Conservation (phyloP, 306 rosid species). For the Astragalus glycyphyllos region DNA sequence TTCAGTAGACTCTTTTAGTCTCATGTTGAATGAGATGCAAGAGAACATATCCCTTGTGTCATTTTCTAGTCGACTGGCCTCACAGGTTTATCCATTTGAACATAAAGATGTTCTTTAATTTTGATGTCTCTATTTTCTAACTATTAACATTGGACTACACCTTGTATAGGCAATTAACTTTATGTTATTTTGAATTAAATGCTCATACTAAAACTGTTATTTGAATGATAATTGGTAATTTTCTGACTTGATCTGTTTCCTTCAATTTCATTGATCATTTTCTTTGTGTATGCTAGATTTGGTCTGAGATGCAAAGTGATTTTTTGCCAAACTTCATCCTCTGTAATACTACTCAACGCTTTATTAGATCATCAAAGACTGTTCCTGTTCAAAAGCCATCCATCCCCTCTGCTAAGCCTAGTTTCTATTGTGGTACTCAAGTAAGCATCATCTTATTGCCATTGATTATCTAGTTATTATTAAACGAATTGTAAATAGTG, state of each 20-base stretch:
- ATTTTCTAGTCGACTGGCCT: slow-evolving; percentile 94
- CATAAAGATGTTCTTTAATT: slow-evolving; percentile 27
- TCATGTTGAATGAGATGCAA: slow-evolving; percentile 96
- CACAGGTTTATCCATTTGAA: slow-evolving; percentile 73
- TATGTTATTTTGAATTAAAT: slow-evolving; percentile 15
- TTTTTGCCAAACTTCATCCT: slow-evolving; percentile 92
- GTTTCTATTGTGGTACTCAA: slow-evolving; percentile 89
- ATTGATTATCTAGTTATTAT: slow-evolving; percentile 17
- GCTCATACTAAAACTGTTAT: slow-evolving; percentile 30
- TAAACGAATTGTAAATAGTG: slow-evolving; percentile 27
- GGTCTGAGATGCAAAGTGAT: slow-evolving; percentile 98
- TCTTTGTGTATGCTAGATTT: slow-evolving; percentile 68
- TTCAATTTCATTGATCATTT: slow-evolving; percentile 41
- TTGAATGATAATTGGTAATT: slow-evolving; percentile 37
- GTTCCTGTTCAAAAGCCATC: slow-evolving; percentile 95
- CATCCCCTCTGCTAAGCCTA: slow-evolving; percentile 92
- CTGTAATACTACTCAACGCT: slow-evolving; percentile 96
- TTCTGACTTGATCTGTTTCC: slow-evolving; percentile 30
- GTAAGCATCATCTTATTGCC: slow-evolving; percentile 54
- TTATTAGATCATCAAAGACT: slow-evolving; percentile 80
- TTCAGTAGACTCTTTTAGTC: slow-evolving; percentile 80
- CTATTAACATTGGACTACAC: background rate
- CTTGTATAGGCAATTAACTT: background rate
- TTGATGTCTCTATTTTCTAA: slow-evolving; percentile 24
- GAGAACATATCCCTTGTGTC: slow-evolving; percentile 95